Evolutionary conservation across 1,284 basidiomycete genomes (phyloP).

Genomic region (Marasmius sp.): DNA sequence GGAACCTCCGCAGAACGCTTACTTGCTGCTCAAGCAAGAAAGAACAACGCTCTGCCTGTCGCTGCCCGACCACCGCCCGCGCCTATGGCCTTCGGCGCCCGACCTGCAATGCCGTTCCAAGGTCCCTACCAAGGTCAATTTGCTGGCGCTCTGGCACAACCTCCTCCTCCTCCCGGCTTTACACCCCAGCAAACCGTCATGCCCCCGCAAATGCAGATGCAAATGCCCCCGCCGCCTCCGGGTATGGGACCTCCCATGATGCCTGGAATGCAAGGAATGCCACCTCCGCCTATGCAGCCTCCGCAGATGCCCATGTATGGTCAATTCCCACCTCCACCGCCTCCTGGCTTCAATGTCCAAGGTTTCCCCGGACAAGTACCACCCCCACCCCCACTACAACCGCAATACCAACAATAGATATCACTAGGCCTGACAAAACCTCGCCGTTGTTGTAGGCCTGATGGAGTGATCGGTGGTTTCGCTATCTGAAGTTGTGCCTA

Average conservation of each 20-base stretch:
- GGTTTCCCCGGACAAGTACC: slow-evolving; percentile 24
- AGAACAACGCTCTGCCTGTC: slow-evolving; percentile 86
- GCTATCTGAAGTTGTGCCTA: background rate
- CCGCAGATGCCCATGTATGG: slow-evolving; percentile 50
- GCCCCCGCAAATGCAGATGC: slow-evolving; percentile 51
- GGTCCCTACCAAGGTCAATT: slow-evolving; percentile 86
- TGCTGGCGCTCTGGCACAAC: slow-evolving; percentile 76
- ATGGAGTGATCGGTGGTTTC: background rate
- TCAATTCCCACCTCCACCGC: slow-evolving; percentile 58
- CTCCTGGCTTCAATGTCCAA: slow-evolving; percentile 32
- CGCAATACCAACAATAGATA: slow-evolving; percentile 9
- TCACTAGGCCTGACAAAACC: background rate
- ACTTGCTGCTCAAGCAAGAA: slow-evolving; percentile 92
- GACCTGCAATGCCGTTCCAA: slow-evolving; percentile 62
- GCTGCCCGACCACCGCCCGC: slow-evolving; percentile 69
- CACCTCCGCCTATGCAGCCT: slow-evolving; percentile 32
- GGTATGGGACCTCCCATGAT: slow-evolving; percentile 29
- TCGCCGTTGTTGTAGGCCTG: background rate
- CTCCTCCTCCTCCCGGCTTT: slow-evolving; percentile 70
- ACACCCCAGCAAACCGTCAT: slow-evolving; percentile 66
- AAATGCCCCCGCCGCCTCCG: slow-evolving; percentile 30
- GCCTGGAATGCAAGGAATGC: slow-evolving; percentile 13
- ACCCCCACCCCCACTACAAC: slow-evolving; percentile 20
- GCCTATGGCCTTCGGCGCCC: slow-evolving; percentile 65
- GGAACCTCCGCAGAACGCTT: slow-evolving; percentile 94